Evolutionary conservation across 768 basidiomycete genomes (phyloP), one percentile per base, ranked within the genome.

Genomic region (Multifurca ochricompacta): DNA sequence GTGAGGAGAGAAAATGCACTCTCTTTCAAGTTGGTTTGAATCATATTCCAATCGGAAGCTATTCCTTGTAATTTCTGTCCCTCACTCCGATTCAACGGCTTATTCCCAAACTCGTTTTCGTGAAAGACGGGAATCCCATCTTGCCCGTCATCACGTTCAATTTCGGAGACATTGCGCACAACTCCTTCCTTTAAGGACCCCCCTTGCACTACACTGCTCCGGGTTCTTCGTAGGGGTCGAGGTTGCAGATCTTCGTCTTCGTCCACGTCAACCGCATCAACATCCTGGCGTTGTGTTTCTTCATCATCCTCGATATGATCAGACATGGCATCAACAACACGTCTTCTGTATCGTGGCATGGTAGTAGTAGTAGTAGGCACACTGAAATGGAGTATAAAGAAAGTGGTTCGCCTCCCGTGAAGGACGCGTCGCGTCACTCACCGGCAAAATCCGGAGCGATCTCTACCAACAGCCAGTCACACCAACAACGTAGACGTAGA

Each of bases 61-160:
- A 87, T 70, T 11, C 83, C 82, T 8, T 73, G 69, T 28, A 89
- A 66, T 63, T 77, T 83, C 28, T 65, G 56, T 30, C 73, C 69
- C 42, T 85, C 80, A 9, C 70, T 69, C 61, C 68, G 76, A 50
- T 74, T 71, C 47, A 91, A 67, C 16, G 89, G 85, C 56, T 87
- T 84, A 66, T 88, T 77, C 6, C 62, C 69, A 58, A 90, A 82
- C 63, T 78, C 76, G 32, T 74, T 69, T 25, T 82, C 75, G 56
- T 87, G 80, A 48, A 88, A 83, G 18, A 14, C 37, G 10, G 36
- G 43, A 35, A 18, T 51, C 31, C 68, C 55, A 4, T 63, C 65
- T 3, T 68, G 68, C 28, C 73, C 74, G 1, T 76, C 75, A 9
- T 43, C 56, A 10, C 30, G 52, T 35, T 57, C 70, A 11, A 23